phyloP scores from a whole-genome alignment of 768 basidiomycete genomes.

The Coprinopsis sp. region DNA sequence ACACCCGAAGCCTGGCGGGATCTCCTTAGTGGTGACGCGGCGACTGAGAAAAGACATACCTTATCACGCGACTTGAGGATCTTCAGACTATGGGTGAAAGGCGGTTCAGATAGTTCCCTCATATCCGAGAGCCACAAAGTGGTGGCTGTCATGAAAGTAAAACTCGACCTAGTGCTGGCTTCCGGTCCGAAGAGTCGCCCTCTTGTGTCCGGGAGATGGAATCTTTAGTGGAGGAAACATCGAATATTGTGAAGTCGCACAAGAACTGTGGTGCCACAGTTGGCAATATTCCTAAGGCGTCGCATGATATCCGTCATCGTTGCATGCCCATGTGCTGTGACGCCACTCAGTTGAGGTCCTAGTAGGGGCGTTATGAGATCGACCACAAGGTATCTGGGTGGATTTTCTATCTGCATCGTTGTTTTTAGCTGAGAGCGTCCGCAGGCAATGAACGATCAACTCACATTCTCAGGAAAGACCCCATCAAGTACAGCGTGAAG shows the following conservation, averaged over 20 bases:
- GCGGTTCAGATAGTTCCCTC: not conserved
- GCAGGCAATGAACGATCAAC: not conserved
- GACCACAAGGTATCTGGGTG: constrained; percentile 49
- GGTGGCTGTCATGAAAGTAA: constrained; percentile 65
- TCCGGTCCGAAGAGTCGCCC: no score
- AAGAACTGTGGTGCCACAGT: constrained; percentile 43
- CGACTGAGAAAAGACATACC: no score
- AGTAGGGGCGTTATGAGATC: constrained; percentile 64
- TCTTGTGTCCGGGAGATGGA: no score
- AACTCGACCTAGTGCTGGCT: constrained; percentile 77
- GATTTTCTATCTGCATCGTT: not conserved
- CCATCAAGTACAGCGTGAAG: constrained; percentile 47
- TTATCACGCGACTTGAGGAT: constrained; percentile 6
- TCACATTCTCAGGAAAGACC: constrained; percentile 24
- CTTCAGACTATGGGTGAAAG: not conserved
- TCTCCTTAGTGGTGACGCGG: no score
- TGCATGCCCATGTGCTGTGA: constrained; percentile 73
- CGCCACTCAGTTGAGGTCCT: constrained; percentile 55
- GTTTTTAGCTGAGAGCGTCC: not conserved
- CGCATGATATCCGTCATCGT: constrained; percentile 70
- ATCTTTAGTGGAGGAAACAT: no score
- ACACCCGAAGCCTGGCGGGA: no score
- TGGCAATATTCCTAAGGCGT: constrained; percentile 49
- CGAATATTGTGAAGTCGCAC: constrained; percentile 33
- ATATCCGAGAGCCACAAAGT: constrained; percentile 61